Evolutionary conservation across 352 stramenopile genomes (phyloP), one percentile per base, ranked within the genome.

Genomic region (Saprolegnia diclina): DNA sequence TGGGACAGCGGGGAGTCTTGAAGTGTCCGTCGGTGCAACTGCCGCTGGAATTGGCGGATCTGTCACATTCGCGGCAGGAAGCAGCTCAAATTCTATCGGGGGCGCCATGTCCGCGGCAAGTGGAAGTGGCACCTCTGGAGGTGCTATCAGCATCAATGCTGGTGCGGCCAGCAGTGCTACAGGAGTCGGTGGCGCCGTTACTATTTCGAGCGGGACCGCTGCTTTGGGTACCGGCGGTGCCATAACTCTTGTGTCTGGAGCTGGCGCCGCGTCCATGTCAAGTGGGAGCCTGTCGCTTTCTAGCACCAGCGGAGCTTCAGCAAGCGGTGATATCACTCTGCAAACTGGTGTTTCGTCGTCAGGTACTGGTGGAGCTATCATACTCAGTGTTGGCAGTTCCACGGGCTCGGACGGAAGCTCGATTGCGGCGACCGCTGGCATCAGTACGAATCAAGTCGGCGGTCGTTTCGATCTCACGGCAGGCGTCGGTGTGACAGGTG

Each of bases 271-370:
- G 7, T 35, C 63, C 11, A 62, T 37, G 32, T 35, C 63, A 26
- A 63, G 63, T 56, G 63, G 63, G 0, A 24, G 14, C 6, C 9
- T 69, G 5, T 38, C 37, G 7, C 13, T 69, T 4, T 45, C 42
- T 29, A 69, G 44, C n/a, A 52, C 50, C 14, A 38, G 29, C 4
- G 63, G 50, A 13, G 63, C 32, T 21, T 54, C 63, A 11, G 35
- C 63, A 37, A 69, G 63, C 50, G 63, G 63, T 19, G 50, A 32
- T 10, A 69, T 69, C 42, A 48, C n/a, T 18, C 40, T 69, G n/a
- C 19, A n/a, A 13, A 61, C 63, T 2, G 63, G 63, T 11, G 63
- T 62, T 22, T 14, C 63, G 18, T 54, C 32, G 6, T 24, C 63
- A 18, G 63, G 63, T 42, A 38, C 38, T 62, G 63, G 63, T 61